These are phyloP conservation scores for Breviolum minutum DNA, from an alignment of 73 alveolate genomes.

Conservation along the genomic window DNA sequence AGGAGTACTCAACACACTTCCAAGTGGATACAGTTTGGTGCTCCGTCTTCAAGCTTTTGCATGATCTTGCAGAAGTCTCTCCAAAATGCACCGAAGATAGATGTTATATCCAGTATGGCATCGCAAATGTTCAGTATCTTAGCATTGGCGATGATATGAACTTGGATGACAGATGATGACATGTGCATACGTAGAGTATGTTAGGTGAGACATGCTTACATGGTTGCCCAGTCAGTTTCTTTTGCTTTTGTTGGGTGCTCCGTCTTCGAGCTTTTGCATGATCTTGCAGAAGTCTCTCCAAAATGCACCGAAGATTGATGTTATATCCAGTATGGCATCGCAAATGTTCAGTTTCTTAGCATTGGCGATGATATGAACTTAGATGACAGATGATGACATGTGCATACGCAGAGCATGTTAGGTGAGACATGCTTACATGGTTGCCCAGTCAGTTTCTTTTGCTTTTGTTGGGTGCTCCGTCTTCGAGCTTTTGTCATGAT, in stretches of 20 bases:
- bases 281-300: not conserved
- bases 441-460: not conserved
- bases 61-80: not conserved
- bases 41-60: constrained; percentile 5
- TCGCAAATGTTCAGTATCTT: not conserved
- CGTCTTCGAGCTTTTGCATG: constrained; percentile 1
- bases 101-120: not conserved
- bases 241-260: not conserved
- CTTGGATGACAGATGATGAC: not conserved
- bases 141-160: not conserved
- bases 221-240: not conserved
- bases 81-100: constrained; percentile 26
- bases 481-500: constrained; percentile 1
- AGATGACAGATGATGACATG: not conserved
- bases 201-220: not conserved
- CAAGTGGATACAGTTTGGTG: too few species aligned
- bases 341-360: not conserved
- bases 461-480: not conserved
- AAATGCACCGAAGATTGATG: not conserved
- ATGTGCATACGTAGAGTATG: not conserved
- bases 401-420: not conserved
- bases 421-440: not conserved
- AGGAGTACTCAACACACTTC: too few species aligned
- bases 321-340: not conserved
- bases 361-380: not conserved